phyloP scores from a whole-genome alignment of 441 rosid species.

The Syzygium malaccense region DNA sequence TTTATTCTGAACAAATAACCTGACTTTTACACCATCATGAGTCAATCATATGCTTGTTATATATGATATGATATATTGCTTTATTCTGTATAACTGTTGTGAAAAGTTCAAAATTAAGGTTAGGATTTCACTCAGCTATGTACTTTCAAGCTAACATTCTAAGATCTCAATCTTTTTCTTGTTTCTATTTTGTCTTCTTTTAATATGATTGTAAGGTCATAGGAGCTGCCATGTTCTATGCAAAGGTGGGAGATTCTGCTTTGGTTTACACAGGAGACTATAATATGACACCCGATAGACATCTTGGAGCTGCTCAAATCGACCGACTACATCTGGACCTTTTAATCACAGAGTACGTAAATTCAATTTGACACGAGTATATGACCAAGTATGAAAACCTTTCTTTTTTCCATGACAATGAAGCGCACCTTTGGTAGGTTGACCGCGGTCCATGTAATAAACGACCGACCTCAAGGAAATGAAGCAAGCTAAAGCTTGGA shows the following conservation, averaged over 20 bases:
- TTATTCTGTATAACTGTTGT: not conserved
- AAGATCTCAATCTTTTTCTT: not conserved
- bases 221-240: conserved; percentile 99
- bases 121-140: not conserved
- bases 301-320: conserved; percentile 97
- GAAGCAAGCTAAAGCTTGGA: not conserved
- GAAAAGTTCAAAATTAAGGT: not conserved
- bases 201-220: conserved; percentile 46
- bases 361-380: not conserved
- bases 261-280: conserved; percentile 96
- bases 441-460: not conserved
- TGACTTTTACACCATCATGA: not conserved
- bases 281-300: conserved; percentile 98
- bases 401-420: not conserved
- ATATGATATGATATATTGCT: not conserved
- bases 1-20: not conserved
- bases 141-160: not conserved
- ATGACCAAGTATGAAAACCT: not conserved
- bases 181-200: not conserved
- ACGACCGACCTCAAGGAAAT: not conserved
- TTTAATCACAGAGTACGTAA: conserved; percentile 82
- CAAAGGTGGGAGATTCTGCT: conserved; percentile 81
- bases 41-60: not conserved
- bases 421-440: not conserved
- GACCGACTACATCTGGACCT: conserved; percentile 78